Conservation (phyloP, 2,329 filamentous ascomycete species). For the Tolypocladium tropicale region DNA sequence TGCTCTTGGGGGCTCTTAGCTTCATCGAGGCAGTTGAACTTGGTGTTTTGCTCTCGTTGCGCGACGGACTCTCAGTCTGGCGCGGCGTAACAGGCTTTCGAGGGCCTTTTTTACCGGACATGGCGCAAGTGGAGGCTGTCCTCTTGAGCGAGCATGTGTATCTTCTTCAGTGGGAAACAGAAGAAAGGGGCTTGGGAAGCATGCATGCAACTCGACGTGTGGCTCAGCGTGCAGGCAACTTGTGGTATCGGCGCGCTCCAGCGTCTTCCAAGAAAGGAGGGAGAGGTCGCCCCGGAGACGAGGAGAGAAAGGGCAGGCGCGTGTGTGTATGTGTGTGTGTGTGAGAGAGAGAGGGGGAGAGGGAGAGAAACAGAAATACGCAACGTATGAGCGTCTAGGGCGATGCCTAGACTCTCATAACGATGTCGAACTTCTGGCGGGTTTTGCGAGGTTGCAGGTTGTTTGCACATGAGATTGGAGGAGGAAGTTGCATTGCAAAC, state of each 20-base stretch:
- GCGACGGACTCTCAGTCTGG: not conserved
- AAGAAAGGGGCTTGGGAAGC: no score
- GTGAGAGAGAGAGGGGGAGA: not conserved
- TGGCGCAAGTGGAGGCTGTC: not conserved
- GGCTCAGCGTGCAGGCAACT: not conserved
- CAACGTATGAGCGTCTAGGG: not conserved
- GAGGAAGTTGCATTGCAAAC: not conserved
- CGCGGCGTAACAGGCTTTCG: not conserved
- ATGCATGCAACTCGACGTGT: not conserved
- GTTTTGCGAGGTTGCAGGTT: not conserved
- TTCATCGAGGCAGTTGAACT: not conserved
- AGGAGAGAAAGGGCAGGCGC: no score
- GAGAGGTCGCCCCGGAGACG: no score
- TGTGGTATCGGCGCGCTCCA: no score
- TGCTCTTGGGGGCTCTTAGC: not conserved
- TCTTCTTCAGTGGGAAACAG: not conserved
- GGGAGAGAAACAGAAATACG: not conserved
- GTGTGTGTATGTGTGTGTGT: no score
- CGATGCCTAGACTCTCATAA: no score
- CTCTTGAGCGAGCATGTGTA: not conserved
- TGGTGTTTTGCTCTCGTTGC: not conserved
- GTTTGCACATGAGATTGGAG: not conserved
- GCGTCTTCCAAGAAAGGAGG: not conserved
- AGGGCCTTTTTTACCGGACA: not conserved
- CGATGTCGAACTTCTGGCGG: not conserved